Conservation (phyloP, 495 filamentous ascomycete genomes). For the Penicillium manginii region DNA sequence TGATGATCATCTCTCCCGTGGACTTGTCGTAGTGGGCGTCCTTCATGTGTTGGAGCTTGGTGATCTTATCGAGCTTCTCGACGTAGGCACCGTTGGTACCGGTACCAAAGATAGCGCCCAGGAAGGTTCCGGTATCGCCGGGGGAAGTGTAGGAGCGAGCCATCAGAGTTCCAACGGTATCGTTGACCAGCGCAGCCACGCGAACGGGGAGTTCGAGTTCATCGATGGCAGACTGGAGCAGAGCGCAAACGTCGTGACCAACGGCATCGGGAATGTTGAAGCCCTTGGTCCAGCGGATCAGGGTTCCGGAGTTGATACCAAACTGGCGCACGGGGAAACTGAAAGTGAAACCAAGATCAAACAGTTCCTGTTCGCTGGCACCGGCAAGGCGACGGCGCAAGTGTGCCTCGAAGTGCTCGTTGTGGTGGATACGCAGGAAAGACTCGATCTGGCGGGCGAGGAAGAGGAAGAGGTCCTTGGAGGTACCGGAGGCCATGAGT, state of each 20-base stretch:
- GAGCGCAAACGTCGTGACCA: constrained; percentile 89
- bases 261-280: constrained; percentile 93
- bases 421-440: constrained; percentile 86
- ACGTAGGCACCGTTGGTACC: constrained; percentile 96
- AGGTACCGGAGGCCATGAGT: constrained; percentile 86
- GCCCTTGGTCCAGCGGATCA: constrained; percentile 98
- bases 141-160: constrained; percentile 92
- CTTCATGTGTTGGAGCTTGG: constrained; percentile 49
- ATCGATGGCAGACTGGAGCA: constrained; percentile 92
- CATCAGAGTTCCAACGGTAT: constrained; percentile 97
- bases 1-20: constrained; percentile 95
- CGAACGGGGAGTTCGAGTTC: constrained; percentile 82
- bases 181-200: constrained; percentile 94
- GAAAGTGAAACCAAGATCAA: constrained; percentile 95
- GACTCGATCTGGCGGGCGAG: constrained; percentile 86
- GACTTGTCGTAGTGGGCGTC: constrained; percentile 71
- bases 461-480: constrained; percentile 89
- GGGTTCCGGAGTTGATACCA: constrained; percentile 88
- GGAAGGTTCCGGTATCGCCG: constrained; percentile 80
- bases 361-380: constrained; percentile 69
- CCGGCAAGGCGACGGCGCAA: constrained; percentile 60
- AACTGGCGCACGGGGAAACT: constrained; percentile 93
- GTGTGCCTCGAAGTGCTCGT: constrained; percentile 81
- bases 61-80: constrained; percentile 53
- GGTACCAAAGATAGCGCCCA: constrained; percentile 91